Base-by-base conservation (phyloP, 768 basidiomycete genomes). In the Amanita rimosa region DNA sequence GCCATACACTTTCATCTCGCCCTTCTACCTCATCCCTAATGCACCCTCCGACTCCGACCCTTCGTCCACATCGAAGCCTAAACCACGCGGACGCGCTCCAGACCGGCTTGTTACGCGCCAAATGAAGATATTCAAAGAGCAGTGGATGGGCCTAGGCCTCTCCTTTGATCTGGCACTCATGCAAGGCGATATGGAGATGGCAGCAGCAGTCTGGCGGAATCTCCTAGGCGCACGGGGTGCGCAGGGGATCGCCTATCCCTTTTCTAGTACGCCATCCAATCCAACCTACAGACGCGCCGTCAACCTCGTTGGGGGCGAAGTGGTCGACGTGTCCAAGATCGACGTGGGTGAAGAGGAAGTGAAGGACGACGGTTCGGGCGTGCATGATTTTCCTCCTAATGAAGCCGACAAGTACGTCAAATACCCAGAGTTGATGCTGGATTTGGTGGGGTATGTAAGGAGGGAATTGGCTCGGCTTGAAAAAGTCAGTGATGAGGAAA, bases 91-190 rank as follows among this genome's bases (percentile, higher is more conserved):
- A 11, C 70, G 74, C 36, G 85, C 83, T 0, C 86, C 88, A 3
- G 89, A 94, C 58, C 64, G 81, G 2, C 73, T 92, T 33, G 81
- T 97, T 36, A 79, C 79, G 39, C 78, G 80, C 39, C 91, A 95
- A 63, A 85, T 97, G 88, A 86, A 85, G 61, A 85, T 89, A 45
- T 80, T 94, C 70, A 84, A 84, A 54, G 88, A 95, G 61, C 92
- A 95, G 60, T 93, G 87, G 85, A 75, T 80, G 4, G 94, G 94
- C 1, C 69, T 91, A 54, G 78, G 79, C 14, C 70, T 93, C 54
- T 74, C 83, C 2, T 75, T 92, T 57, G 92, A 96, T 62, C 65
- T 93, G 11, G 85, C 78, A 1, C 72, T 94, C 27, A 74, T 83
- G 4, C 73, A 70, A 40, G 79, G 81, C 19, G 94, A 98, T 61